These are phyloP conservation scores for Phytophthora pluvialis DNA, from an alignment of 352 stramenopile genomes.

Conservation along the genomic window DNA sequence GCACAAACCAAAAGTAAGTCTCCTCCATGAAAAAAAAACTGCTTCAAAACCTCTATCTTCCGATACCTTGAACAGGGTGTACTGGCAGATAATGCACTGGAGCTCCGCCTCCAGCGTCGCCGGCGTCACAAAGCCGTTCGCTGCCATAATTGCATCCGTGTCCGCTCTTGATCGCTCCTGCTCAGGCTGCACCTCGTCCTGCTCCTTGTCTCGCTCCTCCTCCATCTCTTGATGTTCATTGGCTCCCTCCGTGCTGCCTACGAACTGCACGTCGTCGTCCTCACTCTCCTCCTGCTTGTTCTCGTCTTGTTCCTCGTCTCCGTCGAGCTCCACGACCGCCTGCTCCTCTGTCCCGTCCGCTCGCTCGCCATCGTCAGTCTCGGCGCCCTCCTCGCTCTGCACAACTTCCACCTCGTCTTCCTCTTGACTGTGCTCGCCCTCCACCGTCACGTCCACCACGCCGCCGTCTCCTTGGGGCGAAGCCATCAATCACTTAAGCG, in stretches of 20 bases:
- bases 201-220: neutral
- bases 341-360: conserved; percentile 6
- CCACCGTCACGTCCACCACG: conserved; percentile 18
- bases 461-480: neutral
- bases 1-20: conserved; percentile 1
- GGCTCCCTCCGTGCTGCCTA: conserved; percentile 20
- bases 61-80: conserved; percentile 62
- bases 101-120: conserved; percentile 44
- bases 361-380: neutral
- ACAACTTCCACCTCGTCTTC: conserved; percentile 2
- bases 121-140: conserved; percentile 25
- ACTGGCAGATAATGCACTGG: conserved; percentile 66
- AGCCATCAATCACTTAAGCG: conserved; percentile 10
- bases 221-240: neutral
- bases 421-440: conserved; percentile 1
- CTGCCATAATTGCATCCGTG: conserved; percentile 21
- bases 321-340: conserved; percentile 17
- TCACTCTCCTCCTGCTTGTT: conserved; percentile 27
- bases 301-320: conserved; percentile 21
- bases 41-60: no score
- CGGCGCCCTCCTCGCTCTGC: neutral
- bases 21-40: neutral
- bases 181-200: no score
- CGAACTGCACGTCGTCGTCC: conserved; percentile 34
- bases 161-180: conserved; percentile 27